A percentile compares a stretch with the other conserved stretches of the same genome.
Conservation (phyloP, 441 rosid genomes). For the Raphanus hybrid region DNA sequence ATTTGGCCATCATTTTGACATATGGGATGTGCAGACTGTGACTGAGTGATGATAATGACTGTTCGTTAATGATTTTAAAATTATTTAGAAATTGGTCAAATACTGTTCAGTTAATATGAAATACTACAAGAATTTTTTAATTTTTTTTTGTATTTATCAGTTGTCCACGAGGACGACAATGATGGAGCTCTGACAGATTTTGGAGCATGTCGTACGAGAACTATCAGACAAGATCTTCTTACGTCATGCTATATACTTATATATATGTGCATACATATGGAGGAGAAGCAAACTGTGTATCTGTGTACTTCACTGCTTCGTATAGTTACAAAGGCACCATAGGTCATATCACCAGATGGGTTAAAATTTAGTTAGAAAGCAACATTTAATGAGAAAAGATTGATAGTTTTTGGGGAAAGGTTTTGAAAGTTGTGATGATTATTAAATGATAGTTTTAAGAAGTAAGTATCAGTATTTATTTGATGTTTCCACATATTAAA, state of each 20-base stretch:
- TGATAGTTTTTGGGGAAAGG: slow-evolving; percentile 20
- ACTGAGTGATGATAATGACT: slow-evolving; percentile 10
- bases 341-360: slow-evolving; percentile 38
- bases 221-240: not conserved
- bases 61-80: too few species aligned
- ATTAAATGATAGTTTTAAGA: slow-evolving; percentile 28
- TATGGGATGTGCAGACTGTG: not conserved
- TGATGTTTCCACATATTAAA: too few species aligned
- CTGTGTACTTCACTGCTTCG: not conserved
- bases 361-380: slow-evolving; percentile 40
- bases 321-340: slow-evolving; percentile 8
- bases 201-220: too few species aligned
- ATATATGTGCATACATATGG: not conserved
- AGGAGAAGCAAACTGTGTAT: slow-evolving; percentile 18
- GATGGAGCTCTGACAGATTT: too few species aligned
- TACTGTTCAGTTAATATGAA: too few species aligned
- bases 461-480: not conserved
- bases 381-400: slow-evolving; percentile 38
- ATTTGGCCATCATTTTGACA: slow-evolving; percentile 40
- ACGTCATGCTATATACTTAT: not conserved
- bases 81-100: too few species aligned
- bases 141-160: too few species aligned
- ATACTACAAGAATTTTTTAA: too few species aligned
- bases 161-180: too few species aligned
- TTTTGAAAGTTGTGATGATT: slow-evolving; percentile 37